These are phyloP conservation scores for Blastocystis hominis DNA, from an alignment of 352 stramenopile species.

Conservation along the genomic window DNA sequence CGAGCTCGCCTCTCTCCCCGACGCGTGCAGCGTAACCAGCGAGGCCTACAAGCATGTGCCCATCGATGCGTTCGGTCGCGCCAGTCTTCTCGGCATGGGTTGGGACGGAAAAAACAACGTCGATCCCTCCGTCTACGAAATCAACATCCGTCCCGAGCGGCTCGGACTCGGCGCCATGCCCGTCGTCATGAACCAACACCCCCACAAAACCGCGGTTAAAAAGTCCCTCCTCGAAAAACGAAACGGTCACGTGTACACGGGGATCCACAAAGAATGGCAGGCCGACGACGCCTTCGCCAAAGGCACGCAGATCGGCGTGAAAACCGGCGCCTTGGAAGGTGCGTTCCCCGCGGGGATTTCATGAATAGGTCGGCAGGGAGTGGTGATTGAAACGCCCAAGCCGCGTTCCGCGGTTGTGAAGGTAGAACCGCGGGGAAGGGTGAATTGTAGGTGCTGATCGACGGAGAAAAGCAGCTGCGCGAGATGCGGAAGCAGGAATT, in stretches of 20 bases:
- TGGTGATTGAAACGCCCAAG: not conserved
- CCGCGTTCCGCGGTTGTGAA: not conserved
- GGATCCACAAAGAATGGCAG: not conserved
- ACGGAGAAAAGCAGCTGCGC: not conserved
- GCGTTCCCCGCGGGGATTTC: not conserved
- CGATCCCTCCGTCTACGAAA: slow-evolving; percentile 60
- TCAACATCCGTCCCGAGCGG: slow-evolving; percentile 75
- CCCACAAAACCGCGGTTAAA: not conserved
- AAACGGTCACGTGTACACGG: not conserved
- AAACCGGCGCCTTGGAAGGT: not conserved
- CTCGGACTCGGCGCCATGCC: slow-evolving; percentile 81
- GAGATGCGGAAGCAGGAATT: not conserved
- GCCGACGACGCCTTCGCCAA: not conserved
- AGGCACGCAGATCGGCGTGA: not conserved
- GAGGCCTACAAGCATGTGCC: slow-evolving; percentile 76
- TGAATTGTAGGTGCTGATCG: not conserved
- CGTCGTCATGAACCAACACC: slow-evolving; percentile 52
- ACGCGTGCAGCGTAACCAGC: slow-evolving; percentile 71
- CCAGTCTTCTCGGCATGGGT: slow-evolving; percentile 88
- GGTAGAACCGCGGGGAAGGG: not conserved
- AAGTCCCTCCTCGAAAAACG: not conserved
- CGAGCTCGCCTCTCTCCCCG: slow-evolving; percentile 71
- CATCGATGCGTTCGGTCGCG: slow-evolving; percentile 85
- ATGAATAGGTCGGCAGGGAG: not conserved
- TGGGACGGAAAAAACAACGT: slow-evolving; percentile 76